A percentile compares a stretch with the other conserved stretches of the same genome.
Evolutionary conservation across 805 yeast species (phyloP).

Genomic region (Cyberlindnera mycetangii): DNA sequence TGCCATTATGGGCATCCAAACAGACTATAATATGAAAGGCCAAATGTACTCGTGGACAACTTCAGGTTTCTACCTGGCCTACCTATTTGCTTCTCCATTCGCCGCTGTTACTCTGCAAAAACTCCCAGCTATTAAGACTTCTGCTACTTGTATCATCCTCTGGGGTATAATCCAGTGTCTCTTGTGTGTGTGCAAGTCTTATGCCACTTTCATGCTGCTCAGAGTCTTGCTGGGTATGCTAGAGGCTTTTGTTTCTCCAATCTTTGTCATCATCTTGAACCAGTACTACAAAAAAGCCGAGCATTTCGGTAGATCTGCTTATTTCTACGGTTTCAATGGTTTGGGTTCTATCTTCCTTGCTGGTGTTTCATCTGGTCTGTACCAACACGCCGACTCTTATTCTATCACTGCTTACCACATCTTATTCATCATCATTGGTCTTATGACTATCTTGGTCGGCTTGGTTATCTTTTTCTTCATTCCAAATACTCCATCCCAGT

Average conservation of each 20-base stretch:
- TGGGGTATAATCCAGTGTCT: conserved; percentile 48
- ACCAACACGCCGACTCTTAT: conserved; percentile 27
- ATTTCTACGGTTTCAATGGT: conserved; percentile 29
- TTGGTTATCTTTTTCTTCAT: conserved; percentile 38
- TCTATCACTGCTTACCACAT: conserved; percentile 49
- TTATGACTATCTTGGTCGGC: conserved; percentile 47
- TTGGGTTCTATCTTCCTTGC: conserved; percentile 41
- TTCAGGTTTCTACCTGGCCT: conserved; percentile 53
- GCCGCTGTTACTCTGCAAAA: conserved; percentile 43
- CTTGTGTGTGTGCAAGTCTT: conserved; percentile 7
- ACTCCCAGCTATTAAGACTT: conserved; percentile 35
- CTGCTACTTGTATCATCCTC: conserved; percentile 41
- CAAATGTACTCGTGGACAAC: conserved; percentile 43
- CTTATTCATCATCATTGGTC: conserved; percentile 51
- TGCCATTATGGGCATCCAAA: conserved; percentile 41
- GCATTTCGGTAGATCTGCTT: conserved; percentile 33
- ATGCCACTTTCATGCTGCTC: not conserved
- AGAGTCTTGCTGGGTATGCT: conserved; percentile 36
- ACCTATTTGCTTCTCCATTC: conserved; percentile 46
- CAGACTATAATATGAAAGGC: conserved; percentile 40
- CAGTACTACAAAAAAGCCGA: conserved; percentile 27
- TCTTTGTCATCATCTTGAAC: conserved; percentile 20
- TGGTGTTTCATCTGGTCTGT: conserved; percentile 44
- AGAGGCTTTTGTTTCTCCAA: conserved; percentile 40
- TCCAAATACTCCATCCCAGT: conserved; percentile 45